Conservation (phyloP, 805 yeast species). For the Kurtzmaniella fragi region DNA sequence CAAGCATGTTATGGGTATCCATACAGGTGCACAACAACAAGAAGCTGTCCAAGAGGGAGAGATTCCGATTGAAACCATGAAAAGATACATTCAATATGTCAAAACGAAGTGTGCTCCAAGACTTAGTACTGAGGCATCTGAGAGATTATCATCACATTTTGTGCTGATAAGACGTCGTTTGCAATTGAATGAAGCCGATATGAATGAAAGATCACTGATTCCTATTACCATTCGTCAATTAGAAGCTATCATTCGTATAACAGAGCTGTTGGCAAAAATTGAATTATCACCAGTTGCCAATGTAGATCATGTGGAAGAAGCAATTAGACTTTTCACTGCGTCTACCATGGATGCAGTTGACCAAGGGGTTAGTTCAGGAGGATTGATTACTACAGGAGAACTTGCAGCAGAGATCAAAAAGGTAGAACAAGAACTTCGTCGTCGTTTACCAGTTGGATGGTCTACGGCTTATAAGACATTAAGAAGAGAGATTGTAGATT, state of each 20-base stretch:
- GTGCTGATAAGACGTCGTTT: conserved; percentile 84
- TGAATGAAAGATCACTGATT: conserved; percentile 87
- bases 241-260: conserved; percentile 93
- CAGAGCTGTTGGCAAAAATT: conserved; percentile 89
- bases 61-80: conserved; percentile 86
- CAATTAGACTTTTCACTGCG: conserved; percentile 88
- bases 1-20: conserved; percentile 90
- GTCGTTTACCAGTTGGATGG: conserved; percentile 95
- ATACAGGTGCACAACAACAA: conserved; percentile 65
- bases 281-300: conserved; percentile 78
- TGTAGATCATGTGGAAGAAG: conserved; percentile 91
- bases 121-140: conserved; percentile 82
- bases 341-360: conserved; percentile 96
- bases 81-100: conserved; percentile 86
- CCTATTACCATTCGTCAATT: conserved; percentile 97
- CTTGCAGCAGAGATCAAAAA: conserved; percentile 65
- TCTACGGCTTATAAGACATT: conserved; percentile 83
- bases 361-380: conserved; percentile 49
- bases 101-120: conserved; percentile 91
- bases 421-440: conserved; percentile 80
- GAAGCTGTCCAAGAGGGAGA: conserved; percentile 60
- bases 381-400: conserved; percentile 47
- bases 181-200: conserved; percentile 71
- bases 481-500: conserved; percentile 73
- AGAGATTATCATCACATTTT: conserved; percentile 84